Percentiles rank a stretch among this genome's conserved stretches.
Conservation (phyloP, 23 red algal species). For the Cyanidiococcus yangmingshanensis region DNA sequence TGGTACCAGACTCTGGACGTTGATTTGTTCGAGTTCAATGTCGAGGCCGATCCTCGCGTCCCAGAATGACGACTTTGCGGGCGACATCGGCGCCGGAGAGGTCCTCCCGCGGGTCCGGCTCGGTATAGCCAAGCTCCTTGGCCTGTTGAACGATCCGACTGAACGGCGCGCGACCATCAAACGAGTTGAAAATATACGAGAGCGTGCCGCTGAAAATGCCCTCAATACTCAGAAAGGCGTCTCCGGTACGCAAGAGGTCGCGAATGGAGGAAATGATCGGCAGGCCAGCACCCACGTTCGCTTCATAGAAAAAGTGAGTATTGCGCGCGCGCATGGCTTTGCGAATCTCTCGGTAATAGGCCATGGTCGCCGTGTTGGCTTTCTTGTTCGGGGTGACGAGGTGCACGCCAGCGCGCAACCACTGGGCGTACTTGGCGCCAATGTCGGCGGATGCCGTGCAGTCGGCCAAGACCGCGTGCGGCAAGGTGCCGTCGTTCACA, state of each 20-base stretch:
- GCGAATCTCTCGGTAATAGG: constrained; percentile 51
- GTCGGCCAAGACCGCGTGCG: constrained; percentile 83
- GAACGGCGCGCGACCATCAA: constrained; percentile 69
- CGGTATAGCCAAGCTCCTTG: constrained; percentile 80
- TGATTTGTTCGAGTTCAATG: constrained; percentile 62
- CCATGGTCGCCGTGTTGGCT: constrained; percentile 59
- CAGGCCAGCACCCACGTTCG: constrained; percentile 91
- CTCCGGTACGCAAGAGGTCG: constrained; percentile 84
- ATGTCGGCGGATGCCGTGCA: constrained; percentile 86
- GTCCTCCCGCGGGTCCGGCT: constrained; percentile 96
- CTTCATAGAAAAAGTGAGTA: constrained; percentile 96
- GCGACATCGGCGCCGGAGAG: constrained; percentile 84
- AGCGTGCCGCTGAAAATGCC: constrained; percentile 94
- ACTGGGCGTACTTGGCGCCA: constrained; percentile 55
- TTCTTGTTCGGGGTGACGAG: constrained; percentile 96
- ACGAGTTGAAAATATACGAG: constrained; percentile 95
- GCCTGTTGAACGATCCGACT: constrained; percentile 57
- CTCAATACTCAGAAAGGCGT: constrained; percentile 77
- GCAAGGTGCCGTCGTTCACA: constrained; percentile 66
- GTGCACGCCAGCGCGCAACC: constrained; percentile 72
- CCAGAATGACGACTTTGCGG: constrained; percentile 87
- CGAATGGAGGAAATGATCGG: constrained; percentile 88
- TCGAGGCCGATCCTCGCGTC: constrained; percentile 79
- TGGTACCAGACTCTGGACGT: constrained; percentile 72
- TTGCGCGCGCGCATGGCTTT: constrained; percentile 68